Evolutionary conservation across 2,329 filamentous ascomycete species (phyloP).

Genomic region (Emericellopsis cladophorae): DNA sequence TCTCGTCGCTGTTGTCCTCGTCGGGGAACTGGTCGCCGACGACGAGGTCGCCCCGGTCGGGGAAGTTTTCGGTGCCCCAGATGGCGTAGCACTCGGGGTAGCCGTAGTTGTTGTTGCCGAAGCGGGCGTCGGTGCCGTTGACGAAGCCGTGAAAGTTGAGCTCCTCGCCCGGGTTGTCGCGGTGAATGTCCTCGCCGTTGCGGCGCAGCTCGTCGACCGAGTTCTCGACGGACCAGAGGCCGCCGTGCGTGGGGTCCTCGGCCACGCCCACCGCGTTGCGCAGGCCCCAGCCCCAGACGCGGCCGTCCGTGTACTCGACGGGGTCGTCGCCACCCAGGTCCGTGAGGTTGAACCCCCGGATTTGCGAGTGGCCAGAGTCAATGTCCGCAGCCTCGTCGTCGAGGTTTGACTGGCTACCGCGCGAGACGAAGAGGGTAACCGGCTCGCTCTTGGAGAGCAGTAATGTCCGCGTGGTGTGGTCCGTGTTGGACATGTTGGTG

Average conservation of each 20-base stretch:
- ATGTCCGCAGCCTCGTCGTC: constrained; percentile 40
- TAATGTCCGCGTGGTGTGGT: constrained; percentile 55
- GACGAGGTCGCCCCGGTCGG: constrained; percentile 23
- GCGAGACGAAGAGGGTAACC: constrained; percentile 49
- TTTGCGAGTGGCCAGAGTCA: constrained; percentile 48
- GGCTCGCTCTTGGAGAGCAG: constrained; percentile 42
- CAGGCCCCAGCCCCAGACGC: constrained; percentile 53
- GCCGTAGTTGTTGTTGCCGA: constrained; percentile 43
- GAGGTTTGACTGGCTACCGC: constrained; percentile 51
- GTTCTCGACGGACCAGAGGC: constrained; percentile 55
- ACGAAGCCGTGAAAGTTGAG: constrained; percentile 59
- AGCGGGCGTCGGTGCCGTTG: constrained; percentile 14
- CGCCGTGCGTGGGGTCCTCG: constrained; percentile 43
- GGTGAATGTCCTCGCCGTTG: constrained; percentile 45
- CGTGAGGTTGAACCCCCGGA: constrained; percentile 43
- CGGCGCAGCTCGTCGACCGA: constrained; percentile 52
- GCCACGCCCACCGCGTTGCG: constrained; percentile 60
- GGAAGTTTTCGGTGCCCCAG: constrained; percentile 39
- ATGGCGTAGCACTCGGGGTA: constrained; percentile 59
- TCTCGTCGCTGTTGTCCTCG: constrained; percentile 18
- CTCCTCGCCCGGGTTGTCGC: constrained; percentile 62
- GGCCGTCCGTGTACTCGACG: constrained; percentile 34
- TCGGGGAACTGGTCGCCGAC: constrained; percentile 38
- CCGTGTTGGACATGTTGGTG: constrained; percentile 46
- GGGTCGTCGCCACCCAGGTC: constrained; percentile 14